Base-by-base conservation (phyloP, 2,329 filamentous ascomycete genomes). In the Ilyonectria sp. region DNA sequence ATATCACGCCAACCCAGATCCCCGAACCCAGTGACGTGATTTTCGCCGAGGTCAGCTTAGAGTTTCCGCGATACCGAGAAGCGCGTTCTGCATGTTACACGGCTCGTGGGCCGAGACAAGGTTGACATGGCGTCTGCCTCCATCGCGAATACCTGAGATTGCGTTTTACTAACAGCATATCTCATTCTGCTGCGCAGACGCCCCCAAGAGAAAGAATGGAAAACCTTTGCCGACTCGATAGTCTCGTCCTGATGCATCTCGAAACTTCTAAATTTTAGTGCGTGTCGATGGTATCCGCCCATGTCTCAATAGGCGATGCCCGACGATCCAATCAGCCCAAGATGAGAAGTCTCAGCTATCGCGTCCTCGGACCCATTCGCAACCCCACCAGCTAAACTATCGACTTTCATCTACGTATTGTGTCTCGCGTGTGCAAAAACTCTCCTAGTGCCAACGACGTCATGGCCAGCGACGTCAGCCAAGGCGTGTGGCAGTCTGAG, bases 391-490 rank as follows among this genome's bases (percentile, higher is more conserved):
- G 23, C 40, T 19, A 52, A 46, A 33, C 33, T 33, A 23, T 56
- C 54, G 35, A 31, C 11, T 26, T 19, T 23, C 7, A 23, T 13
- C 26, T 21, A 21, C 21, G 21, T 21, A 21, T n/a, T 17, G 10
- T 13, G 31, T 21, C 7, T 19, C 35, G n/a, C 31, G 31, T 8
- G 31, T 33, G 8, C 11, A 23, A 52, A 59, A 60, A 64, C 8
- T 47, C 47, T 59, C 54, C 61, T 59, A 59, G 61, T 55, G 35
- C 23, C 44, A 15, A 5, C 19, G 37, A 40, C 21, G 17, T 17
- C 17, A 13, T 17, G 17, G 23, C 49, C 37, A 53, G 47, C 29
- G 17, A 59, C 60, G 53, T 63, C 53, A 63, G 21, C 11, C 46
- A 50, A 10, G 46, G 23, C 19, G 26, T 33, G 31, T 11, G 31